Evolutionary conservation across 805 yeast species (phyloP), one percentile per base, ranked within the genome.

Genomic region (Kregervanrija fluxuum): DNA sequence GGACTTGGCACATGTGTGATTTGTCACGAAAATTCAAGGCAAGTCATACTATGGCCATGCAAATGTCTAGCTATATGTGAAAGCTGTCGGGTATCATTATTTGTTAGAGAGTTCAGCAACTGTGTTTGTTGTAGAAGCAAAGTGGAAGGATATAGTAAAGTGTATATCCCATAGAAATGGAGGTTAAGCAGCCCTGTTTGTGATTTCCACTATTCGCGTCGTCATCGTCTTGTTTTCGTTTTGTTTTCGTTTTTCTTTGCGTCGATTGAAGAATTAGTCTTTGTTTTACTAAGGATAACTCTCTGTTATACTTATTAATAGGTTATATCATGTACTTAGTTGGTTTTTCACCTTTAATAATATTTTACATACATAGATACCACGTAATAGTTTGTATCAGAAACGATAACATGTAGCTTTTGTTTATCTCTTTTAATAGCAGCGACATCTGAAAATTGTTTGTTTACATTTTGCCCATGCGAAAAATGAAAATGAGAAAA

Each of bases 1-100:
- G 60, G 68, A 16, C 51, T 77, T 11, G 66, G 68, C 5, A 67
- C 69, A 5, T 89, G 97, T 64, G 95, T 86, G 6, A 82, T 90
- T 2, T 90, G 97, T 60, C 91, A 84, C 53, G 70, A 73, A 5
- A 78, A 82, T 46, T 75, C 79, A 5, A 71, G 96, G 51, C 85
- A 82, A 46, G 76, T 90, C 36, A 80, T 90, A 8, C 68, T 91
- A 3, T 90, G 97, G 97, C 97, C 97, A 0, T 90, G 97, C 59
- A 77, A 79, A 54, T 90, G 97, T 61, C 77, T 90, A 45, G 89
- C 95, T 0, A 69, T 90, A 5, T 90, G 97, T 62, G 96, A 89
- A 51, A 73, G 76, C 22, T 90, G 97, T 57, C 72, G 97, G 13
- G 67, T 80, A 10, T 76, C 84, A 13, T 69, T 90, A 42, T 87